Evolutionary conservation across 805 yeast species (phyloP).

Genomic region (Priceomyces medius): DNA sequence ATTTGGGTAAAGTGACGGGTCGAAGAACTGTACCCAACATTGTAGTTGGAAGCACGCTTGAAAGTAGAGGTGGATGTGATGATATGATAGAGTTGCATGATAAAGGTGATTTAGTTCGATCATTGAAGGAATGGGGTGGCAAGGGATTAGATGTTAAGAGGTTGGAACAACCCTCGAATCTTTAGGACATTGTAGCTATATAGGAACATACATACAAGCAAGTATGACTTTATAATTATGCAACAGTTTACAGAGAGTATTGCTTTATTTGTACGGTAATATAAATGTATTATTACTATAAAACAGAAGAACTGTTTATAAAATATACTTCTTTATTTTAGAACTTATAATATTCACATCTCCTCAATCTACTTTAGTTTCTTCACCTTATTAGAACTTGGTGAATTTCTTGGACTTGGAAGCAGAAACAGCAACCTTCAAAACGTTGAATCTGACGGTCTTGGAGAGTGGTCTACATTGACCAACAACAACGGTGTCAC

Average conservation of each 20-base stretch:
- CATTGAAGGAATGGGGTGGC: constrained; percentile 63
- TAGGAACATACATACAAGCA: neutral
- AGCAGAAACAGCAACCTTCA: constrained; percentile 87
- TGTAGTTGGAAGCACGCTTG: constrained; percentile 57
- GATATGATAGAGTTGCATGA: constrained; percentile 68
- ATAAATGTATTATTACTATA: constrained; percentile 7
- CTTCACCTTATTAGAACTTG: constrained; percentile 69
- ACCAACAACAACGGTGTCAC: constrained; percentile 99
- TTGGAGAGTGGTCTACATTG: constrained; percentile 99
- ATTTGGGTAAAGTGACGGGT: constrained; percentile 67
- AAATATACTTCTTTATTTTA: constrained; percentile 5
- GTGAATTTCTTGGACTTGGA: constrained; percentile 93
- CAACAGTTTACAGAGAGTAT: neutral
- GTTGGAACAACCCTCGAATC: constrained; percentile 57
- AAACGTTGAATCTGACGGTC: constrained; percentile 99
- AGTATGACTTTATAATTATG: neutral
- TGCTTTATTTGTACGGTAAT: constrained; percentile 1
- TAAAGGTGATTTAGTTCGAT: constrained; percentile 50
- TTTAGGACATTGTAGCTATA: constrained; percentile 13
- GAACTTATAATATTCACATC: constrained; percentile 2
- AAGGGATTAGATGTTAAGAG: constrained; percentile 48
- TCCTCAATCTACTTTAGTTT: neutral
- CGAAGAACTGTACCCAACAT: constrained; percentile 91
- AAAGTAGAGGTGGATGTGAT: constrained; percentile 84
- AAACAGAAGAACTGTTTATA: constrained; percentile 4